Evolutionary conservation across 2,329 filamentous ascomycete genomes (phyloP), one percentile per base, ranked within the genome.

Genomic region (Tolypocladium cylindrosporum): DNA sequence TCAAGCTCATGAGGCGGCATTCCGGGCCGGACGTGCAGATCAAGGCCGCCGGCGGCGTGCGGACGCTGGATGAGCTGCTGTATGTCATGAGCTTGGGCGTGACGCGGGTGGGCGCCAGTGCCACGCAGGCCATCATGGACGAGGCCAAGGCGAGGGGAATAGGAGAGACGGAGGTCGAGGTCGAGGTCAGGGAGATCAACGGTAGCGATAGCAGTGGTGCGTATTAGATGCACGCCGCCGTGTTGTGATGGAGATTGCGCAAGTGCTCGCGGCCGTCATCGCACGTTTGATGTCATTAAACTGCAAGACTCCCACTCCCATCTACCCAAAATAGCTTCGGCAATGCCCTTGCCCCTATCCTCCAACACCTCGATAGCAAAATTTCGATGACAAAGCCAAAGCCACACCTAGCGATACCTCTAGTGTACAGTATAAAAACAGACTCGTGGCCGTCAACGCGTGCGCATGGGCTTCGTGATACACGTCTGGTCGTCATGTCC

Each of bases 31-130:
- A 68, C 0, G 74, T 85, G 0, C 77, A 80, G 66, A 75, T 85
- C 58, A 85, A 86, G 67, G 82, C 81, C 1, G 80, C 81, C 0
- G 81, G 82, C 0, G 81, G 82, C 1, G 75, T 85, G 4, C 69
- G 82, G 16, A 83, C 79, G 0, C 64, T 86, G 48, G 80, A 85
- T 64, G 80, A 83, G 61, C 60, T 85, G 45, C 64, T 85, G 21
- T 74, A 77, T 59, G 78, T 82, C 11, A 79, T 79, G 74, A 74
- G 74, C 2, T 60, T 84, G 2, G 82, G 83, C 0, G 79, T 82
- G 0, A 79, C 75, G 2, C 71, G 83, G 11, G 77, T 86, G 51
- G 82, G 82, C 0, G 79, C 81, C 0, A 81, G 80, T 0, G 79
- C 80, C 3, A 85, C 81, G 0, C 69, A 74, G 45, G 72, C 73